Evolutionary conservation across 176 grass and related monocot genomes (phyloP).

Genomic region (Avena insularis): DNA sequence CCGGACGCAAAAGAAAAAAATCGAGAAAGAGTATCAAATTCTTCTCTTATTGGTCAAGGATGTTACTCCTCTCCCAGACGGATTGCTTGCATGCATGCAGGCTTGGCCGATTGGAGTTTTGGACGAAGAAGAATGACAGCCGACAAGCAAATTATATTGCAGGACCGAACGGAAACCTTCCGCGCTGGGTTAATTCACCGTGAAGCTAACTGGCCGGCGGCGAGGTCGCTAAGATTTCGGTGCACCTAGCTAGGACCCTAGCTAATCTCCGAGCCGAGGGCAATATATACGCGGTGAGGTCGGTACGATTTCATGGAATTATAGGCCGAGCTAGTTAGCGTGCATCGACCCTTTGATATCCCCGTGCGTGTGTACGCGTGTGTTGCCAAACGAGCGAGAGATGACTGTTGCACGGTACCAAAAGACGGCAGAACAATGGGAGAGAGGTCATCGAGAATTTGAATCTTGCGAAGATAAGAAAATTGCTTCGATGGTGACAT

Average conservation of each 20-base stretch:
- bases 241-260: constrained; percentile 44
- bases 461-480: not conserved
- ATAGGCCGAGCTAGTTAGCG: not conserved
- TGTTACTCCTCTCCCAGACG: not conserved
- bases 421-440: not conserved
- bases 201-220: constrained; percentile 28
- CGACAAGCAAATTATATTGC: not conserved
- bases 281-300: constrained; percentile 6
- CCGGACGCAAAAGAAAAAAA: too few species aligned
- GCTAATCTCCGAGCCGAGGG: not conserved
- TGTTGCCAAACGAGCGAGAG: too few species aligned
- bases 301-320: constrained; percentile 21
- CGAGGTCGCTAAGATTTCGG: constrained; percentile 38
- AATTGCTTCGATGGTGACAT: not conserved
- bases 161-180: not conserved
- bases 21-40: not conserved
- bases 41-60: not conserved
- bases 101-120: constrained; percentile 6
- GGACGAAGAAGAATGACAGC: not conserved
- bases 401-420: not conserved
- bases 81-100: constrained; percentile 21
- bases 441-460: not conserved
- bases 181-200: constrained; percentile 34
- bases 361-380: not conserved
- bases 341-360: constrained; percentile 33